phyloP scores from a whole-genome alignment of 805 yeast genomes.

The Torulaspora maleeae region DNA sequence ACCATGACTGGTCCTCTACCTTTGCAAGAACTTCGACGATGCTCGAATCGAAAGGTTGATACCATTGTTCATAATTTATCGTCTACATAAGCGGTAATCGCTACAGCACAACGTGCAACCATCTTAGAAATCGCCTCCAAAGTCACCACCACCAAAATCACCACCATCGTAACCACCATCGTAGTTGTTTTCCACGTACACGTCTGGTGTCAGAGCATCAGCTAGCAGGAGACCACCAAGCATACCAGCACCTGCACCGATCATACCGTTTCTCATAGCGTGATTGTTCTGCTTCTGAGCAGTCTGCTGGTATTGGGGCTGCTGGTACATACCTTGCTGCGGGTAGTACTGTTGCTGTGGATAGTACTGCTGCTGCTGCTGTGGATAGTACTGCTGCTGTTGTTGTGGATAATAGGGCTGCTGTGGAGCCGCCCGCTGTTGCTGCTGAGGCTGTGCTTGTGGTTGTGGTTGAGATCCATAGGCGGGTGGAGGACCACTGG shows the following conservation, averaged over 20 bases:
- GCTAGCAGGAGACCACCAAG: conserved; percentile 56
- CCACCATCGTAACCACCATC: conserved; percentile 25
- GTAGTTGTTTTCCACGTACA: conserved; percentile 21
- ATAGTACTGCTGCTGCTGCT: conserved; percentile 21
- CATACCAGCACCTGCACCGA: conserved; percentile 57
- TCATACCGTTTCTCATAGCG: conserved; percentile 39
- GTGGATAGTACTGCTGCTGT: conserved; percentile 15
- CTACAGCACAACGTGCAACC: not conserved
- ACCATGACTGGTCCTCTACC: not conserved
- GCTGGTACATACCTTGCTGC: conserved; percentile 23
- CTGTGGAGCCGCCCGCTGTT: conserved; percentile 24
- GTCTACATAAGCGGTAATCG: not conserved
- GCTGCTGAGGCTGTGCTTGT: conserved; percentile 14
- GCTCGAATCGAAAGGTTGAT: not conserved
- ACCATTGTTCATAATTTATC: not conserved
- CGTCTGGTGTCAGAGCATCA: conserved; percentile 38
- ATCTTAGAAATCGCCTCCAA: conserved; percentile 7
- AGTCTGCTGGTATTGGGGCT: conserved; percentile 26
- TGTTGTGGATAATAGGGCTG: conserved; percentile 14
- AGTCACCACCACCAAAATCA: conserved; percentile 39
- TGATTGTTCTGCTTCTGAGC: conserved; percentile 35
- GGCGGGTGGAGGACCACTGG: conserved; percentile 37
- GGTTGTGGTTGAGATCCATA: conserved; percentile 21
- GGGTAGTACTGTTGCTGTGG: conserved; percentile 23
- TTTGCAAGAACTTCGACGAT: not conserved